A percentile compares a stretch with the other conserved stretches of the same genome.
These are phyloP conservation scores for Dunaliella sp. DNA, from an alignment of 139 green algal species.

Conservation along the genomic window DNA sequence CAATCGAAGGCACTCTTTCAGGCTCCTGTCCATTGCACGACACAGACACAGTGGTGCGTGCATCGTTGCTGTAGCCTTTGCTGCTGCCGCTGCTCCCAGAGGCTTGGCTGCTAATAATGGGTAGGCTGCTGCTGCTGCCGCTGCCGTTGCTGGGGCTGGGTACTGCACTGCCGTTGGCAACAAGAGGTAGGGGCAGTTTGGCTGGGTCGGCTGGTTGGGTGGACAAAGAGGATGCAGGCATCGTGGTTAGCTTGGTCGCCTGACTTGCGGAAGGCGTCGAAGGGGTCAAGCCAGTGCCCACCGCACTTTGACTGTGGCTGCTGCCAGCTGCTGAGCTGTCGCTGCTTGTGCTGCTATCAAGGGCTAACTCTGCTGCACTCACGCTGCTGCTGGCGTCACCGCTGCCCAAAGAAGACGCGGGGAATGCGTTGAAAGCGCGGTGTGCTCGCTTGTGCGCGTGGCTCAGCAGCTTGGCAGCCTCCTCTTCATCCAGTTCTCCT, in stretches of 20 bases:
- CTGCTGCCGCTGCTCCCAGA: too few relatives aligned
- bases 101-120: too few relatives aligned
- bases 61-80: background rate
- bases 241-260: too few relatives aligned
- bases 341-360: constrained; percentile 12
- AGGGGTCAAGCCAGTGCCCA: too few relatives aligned
- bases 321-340: background rate
- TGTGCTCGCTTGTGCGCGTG: background rate
- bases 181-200: background rate
- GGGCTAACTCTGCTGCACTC: too few relatives aligned
- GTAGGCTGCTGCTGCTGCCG: background rate
- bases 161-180: background rate
- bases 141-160: background rate
- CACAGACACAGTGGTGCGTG: background rate
- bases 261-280: too few relatives aligned
- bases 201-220: too few relatives aligned
- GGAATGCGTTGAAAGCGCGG: background rate
- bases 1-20: background rate
- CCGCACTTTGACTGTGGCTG: too few relatives aligned
- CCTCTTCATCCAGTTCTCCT: background rate
- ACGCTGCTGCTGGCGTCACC: constrained; percentile 3
- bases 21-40: background rate
- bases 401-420: too few relatives aligned
- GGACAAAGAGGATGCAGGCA: too few relatives aligned
- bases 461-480: background rate